These are phyloP conservation scores for Kurtzmaniella quercitrusa DNA, from an alignment of 1,139 yeast genomes.

Conservation along the genomic window DNA sequence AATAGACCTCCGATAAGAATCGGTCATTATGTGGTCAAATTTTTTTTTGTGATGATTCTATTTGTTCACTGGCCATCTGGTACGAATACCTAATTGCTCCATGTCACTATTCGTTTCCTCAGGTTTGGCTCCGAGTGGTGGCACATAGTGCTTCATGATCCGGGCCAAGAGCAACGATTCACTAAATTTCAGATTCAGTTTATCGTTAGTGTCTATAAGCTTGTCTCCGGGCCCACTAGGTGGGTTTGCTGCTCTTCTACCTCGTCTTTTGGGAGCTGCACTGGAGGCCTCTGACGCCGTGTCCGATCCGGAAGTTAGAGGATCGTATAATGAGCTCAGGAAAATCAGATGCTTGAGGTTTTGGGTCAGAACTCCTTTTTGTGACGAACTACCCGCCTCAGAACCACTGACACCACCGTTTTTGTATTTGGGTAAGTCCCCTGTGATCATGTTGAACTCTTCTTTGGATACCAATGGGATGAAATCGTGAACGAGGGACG, in stretches of 20 bases:
- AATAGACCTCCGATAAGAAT: neutral
- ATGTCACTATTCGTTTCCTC: slow-evolving; percentile 37
- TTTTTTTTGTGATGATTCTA: slow-evolving; percentile 1
- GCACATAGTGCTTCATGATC: slow-evolving; percentile 42
- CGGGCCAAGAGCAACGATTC: slow-evolving; percentile 41
- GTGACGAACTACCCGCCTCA: neutral
- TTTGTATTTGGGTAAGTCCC: slow-evolving; percentile 29
- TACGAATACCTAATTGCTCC: slow-evolving; percentile 32
- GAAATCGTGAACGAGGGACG: slow-evolving; percentile 33
- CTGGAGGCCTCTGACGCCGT: slow-evolving; percentile 26
- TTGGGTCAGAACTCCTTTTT: slow-evolving; percentile 14
- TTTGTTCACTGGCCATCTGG: slow-evolving; percentile 31
- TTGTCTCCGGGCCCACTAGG: slow-evolving; percentile 18
- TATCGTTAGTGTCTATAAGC: slow-evolving; percentile 6
- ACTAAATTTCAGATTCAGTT: slow-evolving; percentile 17
- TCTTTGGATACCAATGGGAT: slow-evolving; percentile 38
- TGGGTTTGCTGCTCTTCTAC: slow-evolving; percentile 22
- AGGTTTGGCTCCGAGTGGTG: slow-evolving; percentile 34
- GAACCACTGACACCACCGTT: slow-evolving; percentile 10
- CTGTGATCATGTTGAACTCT: slow-evolving; percentile 41
- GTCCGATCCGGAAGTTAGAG: slow-evolving; percentile 42
- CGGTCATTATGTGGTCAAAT: too few relatives aligned
- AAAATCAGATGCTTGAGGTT: slow-evolving; percentile 38
- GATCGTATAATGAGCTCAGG: slow-evolving; percentile 38
- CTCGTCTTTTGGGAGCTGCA: slow-evolving; percentile 19